phyloP scores from a whole-genome alignment of 83 land plant genomes.

The Diphasiastrum complanatum region DNA sequence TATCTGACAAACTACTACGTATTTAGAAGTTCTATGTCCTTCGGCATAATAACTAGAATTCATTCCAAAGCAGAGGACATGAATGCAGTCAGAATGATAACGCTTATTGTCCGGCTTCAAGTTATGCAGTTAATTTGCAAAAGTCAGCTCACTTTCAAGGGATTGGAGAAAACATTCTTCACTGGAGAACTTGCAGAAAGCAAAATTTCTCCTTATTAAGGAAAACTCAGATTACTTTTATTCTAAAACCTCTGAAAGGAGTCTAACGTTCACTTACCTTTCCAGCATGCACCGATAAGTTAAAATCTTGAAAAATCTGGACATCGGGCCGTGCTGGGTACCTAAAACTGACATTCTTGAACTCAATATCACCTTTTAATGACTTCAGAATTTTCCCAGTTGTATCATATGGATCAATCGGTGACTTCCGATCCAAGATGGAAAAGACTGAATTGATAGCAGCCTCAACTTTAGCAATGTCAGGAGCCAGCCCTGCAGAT shows the following conservation, averaged over 20 bases:
- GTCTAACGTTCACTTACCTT: conserved; percentile 9
- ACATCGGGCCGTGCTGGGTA: conserved; percentile 53
- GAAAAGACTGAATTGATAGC: not conserved
- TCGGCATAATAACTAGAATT: no score
- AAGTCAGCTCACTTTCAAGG: no score
- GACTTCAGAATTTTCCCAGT: not conserved
- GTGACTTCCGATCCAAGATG: conserved; percentile 4
- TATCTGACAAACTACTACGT: not conserved
- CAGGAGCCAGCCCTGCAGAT: not conserved
- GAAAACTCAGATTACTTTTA: not conserved
- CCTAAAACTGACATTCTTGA: conserved; percentile 46
- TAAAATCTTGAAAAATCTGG: conserved; percentile 45
- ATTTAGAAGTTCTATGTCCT: not conserved
- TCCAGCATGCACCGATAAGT: conserved; percentile 25
- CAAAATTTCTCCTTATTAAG: not conserved
- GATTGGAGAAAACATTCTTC: no score
- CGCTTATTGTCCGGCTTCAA: no score
- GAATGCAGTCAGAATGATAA: no score
- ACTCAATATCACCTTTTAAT: conserved; percentile 47
- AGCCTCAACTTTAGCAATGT: not conserved
- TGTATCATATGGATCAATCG: not conserved
- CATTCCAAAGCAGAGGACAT: no score
- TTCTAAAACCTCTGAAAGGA: not conserved
- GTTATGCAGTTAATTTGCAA: no score
- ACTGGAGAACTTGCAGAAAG: not conserved